Conservation (phyloP, 805 yeast genomes). For the Yarrowia keelungensis region DNA sequence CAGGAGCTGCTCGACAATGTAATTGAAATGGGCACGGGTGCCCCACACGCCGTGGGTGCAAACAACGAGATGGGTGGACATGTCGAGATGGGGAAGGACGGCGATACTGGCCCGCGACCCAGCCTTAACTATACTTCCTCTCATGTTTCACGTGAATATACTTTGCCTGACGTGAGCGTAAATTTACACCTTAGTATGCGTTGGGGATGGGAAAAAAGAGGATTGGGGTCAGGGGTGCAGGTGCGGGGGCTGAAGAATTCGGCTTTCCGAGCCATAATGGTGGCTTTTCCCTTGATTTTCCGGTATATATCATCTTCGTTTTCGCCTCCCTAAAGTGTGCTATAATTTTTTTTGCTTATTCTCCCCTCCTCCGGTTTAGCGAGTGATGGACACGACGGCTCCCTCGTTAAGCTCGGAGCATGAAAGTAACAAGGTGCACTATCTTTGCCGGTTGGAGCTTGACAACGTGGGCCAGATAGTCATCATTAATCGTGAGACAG, state of each 20-base stretch:
- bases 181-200: slow-evolving; percentile 32
- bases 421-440: slow-evolving; percentile 18
- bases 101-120: slow-evolving; percentile 13
- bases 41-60: slow-evolving; percentile 84
- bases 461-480: slow-evolving; percentile 5
- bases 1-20: slow-evolving; percentile 58
- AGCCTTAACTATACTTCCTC: slow-evolving; percentile 33
- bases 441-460: slow-evolving; percentile 5
- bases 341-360: too few relatives aligned
- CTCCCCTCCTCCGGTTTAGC: neutral
- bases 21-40: slow-evolving; percentile 67
- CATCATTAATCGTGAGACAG: slow-evolving; percentile 10
- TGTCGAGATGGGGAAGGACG: slow-evolving; percentile 34
- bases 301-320: neutral
- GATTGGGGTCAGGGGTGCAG: slow-evolving; percentile 33
- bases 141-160: slow-evolving; percentile 38
- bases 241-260: neutral
- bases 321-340: too few relatives aligned
- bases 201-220: slow-evolving; percentile 19
- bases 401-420: slow-evolving; percentile 27
- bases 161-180: slow-evolving; percentile 23
- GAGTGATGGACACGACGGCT: slow-evolving; percentile 15
- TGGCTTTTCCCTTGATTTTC: neutral
- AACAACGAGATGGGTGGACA: slow-evolving; percentile 61
- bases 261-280: too few relatives aligned